Evolutionary conservation across 345 rosid species (phyloP).

Genomic region (Chamaenerion angustifolium): DNA sequence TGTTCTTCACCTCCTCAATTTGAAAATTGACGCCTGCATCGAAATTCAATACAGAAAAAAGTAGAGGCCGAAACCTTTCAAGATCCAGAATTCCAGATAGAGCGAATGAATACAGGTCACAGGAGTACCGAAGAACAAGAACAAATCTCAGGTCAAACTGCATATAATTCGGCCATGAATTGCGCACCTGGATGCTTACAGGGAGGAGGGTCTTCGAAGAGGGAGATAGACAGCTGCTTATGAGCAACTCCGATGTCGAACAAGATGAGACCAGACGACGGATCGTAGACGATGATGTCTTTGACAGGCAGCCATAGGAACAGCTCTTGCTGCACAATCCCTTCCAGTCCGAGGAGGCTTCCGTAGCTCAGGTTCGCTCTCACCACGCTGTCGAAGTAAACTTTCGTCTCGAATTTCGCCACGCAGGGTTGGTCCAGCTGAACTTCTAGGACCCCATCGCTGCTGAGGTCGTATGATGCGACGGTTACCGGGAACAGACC

Average conservation of each 20-base stretch:
- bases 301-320: constrained; percentile 39
- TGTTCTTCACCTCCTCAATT: too few species aligned
- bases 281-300: constrained; percentile 3
- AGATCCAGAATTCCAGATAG: too few species aligned
- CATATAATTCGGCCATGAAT: too few species aligned
- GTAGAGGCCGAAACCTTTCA: too few species aligned
- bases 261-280: not conserved
- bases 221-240: constrained; percentile 3
- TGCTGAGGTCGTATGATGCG: too few species aligned
- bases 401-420: constrained; percentile 59
- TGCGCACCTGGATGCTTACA: too few species aligned
- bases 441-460: constrained; percentile 41
- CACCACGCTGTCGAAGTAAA: constrained; percentile 46
- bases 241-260: constrained; percentile 3
- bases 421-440: constrained; percentile 47
- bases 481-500: too few species aligned
- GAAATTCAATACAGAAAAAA: too few species aligned
- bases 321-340: constrained; percentile 63
- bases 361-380: constrained; percentile 71
- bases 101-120: too few species aligned
- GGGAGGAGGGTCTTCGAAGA: not conserved
- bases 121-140: too few species aligned
- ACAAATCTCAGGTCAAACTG: too few species aligned
- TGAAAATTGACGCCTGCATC: too few species aligned
- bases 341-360: constrained; percentile 53